These are phyloP conservation scores for Rhamnella rubrinervis DNA, from an alignment of 331 rosid genomes.

Conservation along the genomic window DNA sequence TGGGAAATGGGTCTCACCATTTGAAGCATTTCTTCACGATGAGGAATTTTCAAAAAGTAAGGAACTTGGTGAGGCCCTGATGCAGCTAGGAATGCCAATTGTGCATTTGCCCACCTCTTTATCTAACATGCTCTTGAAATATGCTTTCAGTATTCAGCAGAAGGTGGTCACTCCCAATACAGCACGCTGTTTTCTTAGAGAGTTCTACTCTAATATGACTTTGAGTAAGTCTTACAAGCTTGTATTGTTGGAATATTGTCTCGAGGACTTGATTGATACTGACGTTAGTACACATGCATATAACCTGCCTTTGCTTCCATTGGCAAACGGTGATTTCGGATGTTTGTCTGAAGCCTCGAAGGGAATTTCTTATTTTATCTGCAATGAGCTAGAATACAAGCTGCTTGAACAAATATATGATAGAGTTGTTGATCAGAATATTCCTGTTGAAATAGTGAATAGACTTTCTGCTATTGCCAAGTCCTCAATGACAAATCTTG, in stretches of 20 bases:
- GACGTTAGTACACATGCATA: conserved; percentile 76
- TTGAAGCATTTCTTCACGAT: conserved; percentile 84
- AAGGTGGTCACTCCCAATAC: conserved; percentile 79
- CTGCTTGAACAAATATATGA: conserved; percentile 62
- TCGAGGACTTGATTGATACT: conserved; percentile 87
- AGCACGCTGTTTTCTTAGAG: conserved; percentile 81
- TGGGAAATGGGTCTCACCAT: conserved; percentile 90
- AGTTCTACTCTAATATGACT: conserved; percentile 39
- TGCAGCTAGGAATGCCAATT: conserved; percentile 81
- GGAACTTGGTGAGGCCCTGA: conserved; percentile 78
- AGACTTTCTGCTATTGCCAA: conserved; percentile 83
- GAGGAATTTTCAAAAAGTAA: conserved; percentile 59
- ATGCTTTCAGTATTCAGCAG: conserved; percentile 46
- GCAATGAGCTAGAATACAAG: conserved; percentile 73
- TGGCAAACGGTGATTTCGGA: conserved; percentile 89
- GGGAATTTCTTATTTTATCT: conserved; percentile 73
- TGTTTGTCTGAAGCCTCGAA: conserved; percentile 56
- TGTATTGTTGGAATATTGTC: conserved; percentile 86
- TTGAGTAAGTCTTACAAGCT: conserved; percentile 62
- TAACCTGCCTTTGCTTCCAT: conserved; percentile 77
- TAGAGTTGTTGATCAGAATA: conserved; percentile 64
- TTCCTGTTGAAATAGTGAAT: conserved; percentile 53
- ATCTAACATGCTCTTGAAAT: conserved; percentile 68
- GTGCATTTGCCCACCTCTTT: conserved; percentile 69
- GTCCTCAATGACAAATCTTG: conserved; percentile 73